Base-by-base conservation (phyloP, 176 grass and related monocot species). In the Olyra latifolia region DNA sequence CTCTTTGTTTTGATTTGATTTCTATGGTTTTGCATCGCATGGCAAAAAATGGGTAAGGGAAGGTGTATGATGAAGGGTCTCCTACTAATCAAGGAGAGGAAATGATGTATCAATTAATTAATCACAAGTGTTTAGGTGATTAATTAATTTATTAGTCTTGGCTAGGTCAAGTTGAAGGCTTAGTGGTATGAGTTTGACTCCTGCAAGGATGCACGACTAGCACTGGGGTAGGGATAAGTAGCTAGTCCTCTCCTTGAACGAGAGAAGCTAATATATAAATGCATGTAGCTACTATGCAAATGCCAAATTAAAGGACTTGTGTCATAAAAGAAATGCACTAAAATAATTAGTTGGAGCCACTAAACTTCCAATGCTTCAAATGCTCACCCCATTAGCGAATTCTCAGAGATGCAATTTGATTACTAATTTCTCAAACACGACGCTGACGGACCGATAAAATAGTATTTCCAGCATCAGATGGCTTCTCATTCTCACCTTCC, bases 31-130 rank as follows among this genome's bases (percentile, higher is more conserved):
- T 71, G 9, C 35, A 46, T 80, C 55, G 59, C 24, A 66, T 75
- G 60, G 48, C 32, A 75, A 74, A 29, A 64, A 74, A 50, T 54
- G 45, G 24, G 44, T 53, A 17, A 17, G 44, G 27, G 14, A 60
- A 39, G 27, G 25, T 72, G 59, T 82, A 55, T 59, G 60, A 79
- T 14, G 25, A 60, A 79, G 14, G 38, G 38, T 53, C 19, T 71
- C 13, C 8, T 52, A 50, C 42, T 62, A 72, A 62, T 44, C 30
- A 79, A 78, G 25, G 38, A 67, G 30, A 64, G 8, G 22, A 76
- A 67, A 56, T 71, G 42, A 43, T 69, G 53, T 38, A 64, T 62
- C 14, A 53, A 48, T 76, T 20, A 82, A 62, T 87, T 87, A 70
- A 70, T 63, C 45, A 40, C 7, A 59, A 15, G 7, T 17, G 12